A percentile compares a stretch with the other conserved stretches of the same genome.
Conservation (phyloP, 2,329 filamentous ascomycete genomes). For the Scedosporium minutisporum region DNA sequence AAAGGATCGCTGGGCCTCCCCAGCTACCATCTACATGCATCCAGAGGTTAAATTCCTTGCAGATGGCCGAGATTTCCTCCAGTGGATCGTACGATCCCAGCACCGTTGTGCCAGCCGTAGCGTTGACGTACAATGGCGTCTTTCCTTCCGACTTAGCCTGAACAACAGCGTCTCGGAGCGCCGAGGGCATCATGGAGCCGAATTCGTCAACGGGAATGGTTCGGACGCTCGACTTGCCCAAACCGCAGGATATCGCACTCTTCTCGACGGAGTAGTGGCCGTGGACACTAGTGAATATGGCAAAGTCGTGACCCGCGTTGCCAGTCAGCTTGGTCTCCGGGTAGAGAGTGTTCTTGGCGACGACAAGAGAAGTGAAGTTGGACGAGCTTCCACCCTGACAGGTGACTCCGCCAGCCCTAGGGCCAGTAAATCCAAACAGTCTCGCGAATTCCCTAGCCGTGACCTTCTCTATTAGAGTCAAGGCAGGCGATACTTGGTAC, state of each 20-base stretch:
- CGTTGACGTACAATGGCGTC: constrained; percentile 90
- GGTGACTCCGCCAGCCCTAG: constrained; percentile 62
- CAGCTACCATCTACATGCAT: constrained; percentile 87
- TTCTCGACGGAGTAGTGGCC: constrained; percentile 95
- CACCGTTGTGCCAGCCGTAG: constrained; percentile 90
- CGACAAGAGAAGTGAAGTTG: constrained; percentile 75
- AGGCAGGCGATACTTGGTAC: constrained; percentile 82
- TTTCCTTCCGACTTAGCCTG: constrained; percentile 56
- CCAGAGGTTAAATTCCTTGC: constrained; percentile 68
- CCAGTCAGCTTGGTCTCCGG: constrained; percentile 68
- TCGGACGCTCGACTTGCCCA: constrained; percentile 67
- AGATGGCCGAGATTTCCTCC: constrained; percentile 57
- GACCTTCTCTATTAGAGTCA: constrained; percentile 80
- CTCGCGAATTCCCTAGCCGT: constrained; percentile 64
- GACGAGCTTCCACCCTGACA: constrained; percentile 78
- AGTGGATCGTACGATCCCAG: constrained; percentile 83
- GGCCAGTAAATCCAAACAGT: constrained; percentile 66
- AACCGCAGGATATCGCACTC: constrained; percentile 80
- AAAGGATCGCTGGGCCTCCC: constrained; percentile 81
- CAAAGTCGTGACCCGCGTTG: constrained; percentile 56
- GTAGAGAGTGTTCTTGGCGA: constrained; percentile 79
- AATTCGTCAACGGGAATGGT: constrained; percentile 61
- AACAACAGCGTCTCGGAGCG: constrained; percentile 53
- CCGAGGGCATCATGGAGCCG: constrained; percentile 61
- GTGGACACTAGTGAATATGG: constrained; percentile 79